Evolutionary conservation across 768 basidiomycete genomes (phyloP).

Genomic region (Trametes cinnabarina): DNA sequence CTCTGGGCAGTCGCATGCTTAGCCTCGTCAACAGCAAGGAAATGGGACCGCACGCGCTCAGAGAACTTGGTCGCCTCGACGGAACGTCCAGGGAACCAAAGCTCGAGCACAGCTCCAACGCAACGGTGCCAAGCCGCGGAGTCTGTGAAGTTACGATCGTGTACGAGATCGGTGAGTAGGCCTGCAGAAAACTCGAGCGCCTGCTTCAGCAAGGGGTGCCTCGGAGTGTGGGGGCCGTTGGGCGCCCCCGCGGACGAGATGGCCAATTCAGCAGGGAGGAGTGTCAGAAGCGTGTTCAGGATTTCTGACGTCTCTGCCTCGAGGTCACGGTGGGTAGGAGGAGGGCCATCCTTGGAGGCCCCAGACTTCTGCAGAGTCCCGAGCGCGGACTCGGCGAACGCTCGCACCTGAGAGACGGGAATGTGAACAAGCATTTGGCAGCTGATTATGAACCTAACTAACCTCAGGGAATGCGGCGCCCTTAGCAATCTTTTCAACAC

Average conservation of each 20-base stretch:
- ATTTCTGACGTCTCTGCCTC: conserved; percentile 58
- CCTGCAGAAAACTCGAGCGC: conserved; percentile 72
- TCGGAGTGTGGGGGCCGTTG: conserved; percentile 53
- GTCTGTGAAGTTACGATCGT: conserved; percentile 55
- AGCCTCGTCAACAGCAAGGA: conserved; percentile 75
- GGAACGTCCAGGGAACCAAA: conserved; percentile 57
- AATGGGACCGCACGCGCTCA: conserved; percentile 67
- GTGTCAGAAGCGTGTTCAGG: conserved; percentile 53
- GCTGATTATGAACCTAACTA: conserved; percentile 21
- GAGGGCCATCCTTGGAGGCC: conserved; percentile 70
- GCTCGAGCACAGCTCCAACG: conserved; percentile 64
- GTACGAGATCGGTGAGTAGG: conserved; percentile 75
- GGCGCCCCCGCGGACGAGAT: conserved; percentile 41
- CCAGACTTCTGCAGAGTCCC: conserved; percentile 80
- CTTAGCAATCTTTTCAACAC: conserved; percentile 86
- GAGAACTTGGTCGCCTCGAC: conserved; percentile 50
- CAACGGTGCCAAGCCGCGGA: conserved; percentile 62
- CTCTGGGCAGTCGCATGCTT: conserved; percentile 48
- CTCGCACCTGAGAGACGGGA: conserved; percentile 61
- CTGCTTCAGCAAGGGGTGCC: conserved; percentile 54
- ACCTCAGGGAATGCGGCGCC: conserved; percentile 96
- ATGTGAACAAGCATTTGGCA: neutral
- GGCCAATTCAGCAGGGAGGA: conserved; percentile 52
- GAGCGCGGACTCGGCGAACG: conserved; percentile 84
- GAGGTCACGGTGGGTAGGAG: conserved; percentile 69